Conservation (phyloP, 768 basidiomycete genomes). For the Clitopilus hobsonii region DNA sequence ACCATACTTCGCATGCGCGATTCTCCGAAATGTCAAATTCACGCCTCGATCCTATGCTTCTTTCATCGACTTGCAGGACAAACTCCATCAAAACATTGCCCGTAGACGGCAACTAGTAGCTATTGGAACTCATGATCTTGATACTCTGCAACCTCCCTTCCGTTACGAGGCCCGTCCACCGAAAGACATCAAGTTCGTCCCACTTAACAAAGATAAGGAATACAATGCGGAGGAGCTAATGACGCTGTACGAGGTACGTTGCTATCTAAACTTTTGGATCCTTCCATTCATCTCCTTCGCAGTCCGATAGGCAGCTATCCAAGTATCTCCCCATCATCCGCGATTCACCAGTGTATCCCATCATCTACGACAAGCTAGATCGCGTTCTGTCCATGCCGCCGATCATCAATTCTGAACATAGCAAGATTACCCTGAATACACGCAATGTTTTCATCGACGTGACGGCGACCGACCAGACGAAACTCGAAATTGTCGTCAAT, state of each 20-base stretch:
- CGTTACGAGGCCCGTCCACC: constrained; percentile 80
- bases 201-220: constrained; percentile 72
- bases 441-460: constrained; percentile 95
- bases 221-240: constrained; percentile 91
- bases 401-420: constrained; percentile 96
- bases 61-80: constrained; percentile 99
- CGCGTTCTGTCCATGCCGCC: constrained; percentile 95
- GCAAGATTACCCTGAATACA: constrained; percentile 93
- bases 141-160: constrained; percentile 85
- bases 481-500: constrained; percentile 92
- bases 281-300: constrained; percentile 1
- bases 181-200: constrained; percentile 86
- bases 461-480: constrained; percentile 95
- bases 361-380: constrained; percentile 91
- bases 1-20: constrained; percentile 86
- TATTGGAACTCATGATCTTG: constrained; percentile 96
- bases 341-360: constrained; percentile 93
- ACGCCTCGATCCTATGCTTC: constrained; percentile 86
- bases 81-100: constrained; percentile 95
- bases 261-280: neutral
- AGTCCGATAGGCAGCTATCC: constrained; percentile 91
- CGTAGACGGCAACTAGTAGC: constrained; percentile 86
- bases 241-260: constrained; percentile 83
- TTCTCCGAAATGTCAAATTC: constrained; percentile 88
- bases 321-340: constrained; percentile 90